These are phyloP conservation scores for Macadamia integrifolia DNA, from an alignment of 164 flowering plant species.

Conservation along the genomic window DNA sequence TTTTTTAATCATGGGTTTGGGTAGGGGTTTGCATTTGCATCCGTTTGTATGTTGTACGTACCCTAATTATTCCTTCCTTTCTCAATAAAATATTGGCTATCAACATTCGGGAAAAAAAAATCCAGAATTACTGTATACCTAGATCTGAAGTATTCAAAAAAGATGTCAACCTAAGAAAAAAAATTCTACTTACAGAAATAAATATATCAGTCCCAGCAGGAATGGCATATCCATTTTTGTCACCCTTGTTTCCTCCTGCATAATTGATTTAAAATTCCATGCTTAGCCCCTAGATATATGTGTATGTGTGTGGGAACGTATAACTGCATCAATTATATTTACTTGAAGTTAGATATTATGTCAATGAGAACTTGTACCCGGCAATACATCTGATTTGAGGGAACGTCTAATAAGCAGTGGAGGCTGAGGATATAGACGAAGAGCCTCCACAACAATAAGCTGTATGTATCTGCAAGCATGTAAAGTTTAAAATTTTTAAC, in stretches of 20 bases:
- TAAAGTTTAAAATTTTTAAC: background rate
- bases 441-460: conserved; percentile 77
- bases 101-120: too few species aligned
- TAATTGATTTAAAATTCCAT: background rate
- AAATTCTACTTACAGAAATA: conserved; percentile 61
- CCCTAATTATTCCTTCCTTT: too few species aligned
- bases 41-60: too few species aligned
- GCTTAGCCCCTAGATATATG: background rate
- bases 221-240: conserved; percentile 68
- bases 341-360: too few species aligned
- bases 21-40: too few species aligned
- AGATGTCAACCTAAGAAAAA: background rate
- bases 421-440: conserved; percentile 96
- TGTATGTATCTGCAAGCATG: conserved; percentile 63
- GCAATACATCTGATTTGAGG: conserved; percentile 75
- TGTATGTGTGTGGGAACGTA: too few species aligned
- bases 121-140: background rate
- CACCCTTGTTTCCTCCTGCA: conserved; percentile 89
- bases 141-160: background rate
- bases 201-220: conserved; percentile 93
- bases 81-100: too few species aligned
- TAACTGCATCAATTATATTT: too few species aligned
- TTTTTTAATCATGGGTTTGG: too few species aligned
- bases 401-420: conserved; percentile 91
- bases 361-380: conserved; percentile 41